These are phyloP conservation scores for Lasiosphaeria hispida DNA, from an alignment of 495 filamentous ascomycete genomes.

Conservation along the genomic window DNA sequence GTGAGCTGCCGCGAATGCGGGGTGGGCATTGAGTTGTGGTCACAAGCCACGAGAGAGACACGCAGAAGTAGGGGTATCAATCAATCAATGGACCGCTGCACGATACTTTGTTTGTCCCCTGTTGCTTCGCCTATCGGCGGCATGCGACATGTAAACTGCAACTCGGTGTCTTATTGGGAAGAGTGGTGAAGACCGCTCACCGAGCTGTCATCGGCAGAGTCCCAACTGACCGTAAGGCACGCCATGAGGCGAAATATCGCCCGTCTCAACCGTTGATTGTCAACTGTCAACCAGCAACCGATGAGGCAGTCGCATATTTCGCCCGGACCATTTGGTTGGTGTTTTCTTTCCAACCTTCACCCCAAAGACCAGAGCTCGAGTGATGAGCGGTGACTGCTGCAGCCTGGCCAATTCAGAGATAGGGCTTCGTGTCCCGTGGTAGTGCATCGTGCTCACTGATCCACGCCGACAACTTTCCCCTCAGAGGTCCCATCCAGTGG, in stretches of 20 bases:
- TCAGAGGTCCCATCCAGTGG: slow-evolving; percentile 41
- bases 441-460: slow-evolving; percentile 23
- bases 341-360: too few relatives aligned
- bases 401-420: too few relatives aligned
- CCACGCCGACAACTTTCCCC: slow-evolving; percentile 42
- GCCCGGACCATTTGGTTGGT: too few relatives aligned
- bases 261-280: not conserved
- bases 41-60: not conserved
- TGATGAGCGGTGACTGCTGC: too few relatives aligned
- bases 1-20: not conserved
- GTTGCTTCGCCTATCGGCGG: not conserved
- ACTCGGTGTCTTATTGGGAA: not conserved
- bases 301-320: too few relatives aligned
- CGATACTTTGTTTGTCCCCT: not conserved
- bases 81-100: too few relatives aligned
- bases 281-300: not conserved
- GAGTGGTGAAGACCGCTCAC: not conserved
- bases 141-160: not conserved
- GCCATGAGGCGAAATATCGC: not conserved
- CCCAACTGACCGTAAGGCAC: not conserved
- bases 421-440: too few relatives aligned
- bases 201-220: not conserved
- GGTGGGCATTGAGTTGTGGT: not conserved
- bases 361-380: too few relatives aligned
- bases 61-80: too few relatives aligned